Evolutionary conservation across 768 basidiomycete genomes (phyloP).

Genomic region (Trametes punicea): DNA sequence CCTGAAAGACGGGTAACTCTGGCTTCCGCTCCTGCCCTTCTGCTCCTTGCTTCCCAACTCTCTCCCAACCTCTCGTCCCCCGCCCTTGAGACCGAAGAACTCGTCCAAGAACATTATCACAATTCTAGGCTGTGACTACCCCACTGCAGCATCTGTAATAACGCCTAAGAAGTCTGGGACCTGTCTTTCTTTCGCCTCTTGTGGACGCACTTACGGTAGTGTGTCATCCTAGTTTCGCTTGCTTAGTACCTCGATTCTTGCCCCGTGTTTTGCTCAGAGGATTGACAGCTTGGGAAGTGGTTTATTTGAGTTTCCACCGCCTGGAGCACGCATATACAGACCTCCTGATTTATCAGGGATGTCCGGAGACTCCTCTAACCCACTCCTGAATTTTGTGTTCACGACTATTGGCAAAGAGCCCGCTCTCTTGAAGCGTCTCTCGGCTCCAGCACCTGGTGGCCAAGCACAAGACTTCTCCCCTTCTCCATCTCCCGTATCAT

Average conservation of each 20-base stretch:
- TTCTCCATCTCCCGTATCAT: conserved; percentile 4
- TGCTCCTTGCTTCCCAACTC: no score
- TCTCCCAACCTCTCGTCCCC: no score
- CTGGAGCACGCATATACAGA: background rate
- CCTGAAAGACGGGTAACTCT: no score
- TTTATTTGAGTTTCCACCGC: background rate
- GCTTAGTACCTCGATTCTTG: background rate
- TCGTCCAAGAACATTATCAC: no score
- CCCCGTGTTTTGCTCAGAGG: background rate
- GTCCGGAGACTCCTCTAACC: background rate
- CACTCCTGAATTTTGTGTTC: conserved; percentile 47
- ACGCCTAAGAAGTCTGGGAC: no score
- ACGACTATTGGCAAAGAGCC: conserved; percentile 53
- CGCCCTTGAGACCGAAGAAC: no score
- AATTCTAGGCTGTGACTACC: no score
- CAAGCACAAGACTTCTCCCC: conserved; percentile 1
- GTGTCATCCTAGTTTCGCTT: background rate
- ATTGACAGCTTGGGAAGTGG: background rate
- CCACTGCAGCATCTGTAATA: no score
- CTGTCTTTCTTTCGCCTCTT: background rate
- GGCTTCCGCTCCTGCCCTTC: no score
- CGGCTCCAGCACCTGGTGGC: conserved; percentile 32
- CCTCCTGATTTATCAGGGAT: background rate
- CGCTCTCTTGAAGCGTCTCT: conserved; percentile 47
- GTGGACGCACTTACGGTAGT: background rate